These are phyloP conservation scores for Lathyrus sativus DNA, from an alignment of 306 rosid genomes.

Conservation along the genomic window DNA sequence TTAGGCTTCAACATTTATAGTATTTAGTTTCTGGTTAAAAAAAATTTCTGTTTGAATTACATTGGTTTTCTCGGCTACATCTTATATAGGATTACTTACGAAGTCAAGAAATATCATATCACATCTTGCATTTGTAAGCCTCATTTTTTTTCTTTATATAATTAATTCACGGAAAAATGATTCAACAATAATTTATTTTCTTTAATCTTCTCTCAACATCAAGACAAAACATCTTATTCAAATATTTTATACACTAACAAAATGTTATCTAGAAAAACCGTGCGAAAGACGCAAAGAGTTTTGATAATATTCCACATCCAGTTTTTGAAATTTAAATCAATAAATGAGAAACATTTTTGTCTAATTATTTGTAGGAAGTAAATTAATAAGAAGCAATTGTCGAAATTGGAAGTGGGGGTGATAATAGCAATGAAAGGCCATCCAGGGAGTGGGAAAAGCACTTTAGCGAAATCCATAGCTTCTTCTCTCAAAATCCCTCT, in stretches of 20 bases:
- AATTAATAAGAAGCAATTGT: neutral
- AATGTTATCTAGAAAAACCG: neutral
- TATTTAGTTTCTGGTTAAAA: too few relatives aligned
- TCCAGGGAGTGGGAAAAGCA: slow-evolving; percentile 65
- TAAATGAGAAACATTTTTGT: too few relatives aligned
- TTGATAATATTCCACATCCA: too few relatives aligned
- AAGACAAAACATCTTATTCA: slow-evolving; percentile 15
- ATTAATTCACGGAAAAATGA: neutral
- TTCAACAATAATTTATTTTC: neutral
- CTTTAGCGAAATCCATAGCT: slow-evolving; percentile 54
- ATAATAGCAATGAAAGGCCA: slow-evolving; percentile 78
- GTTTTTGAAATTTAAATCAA: too few relatives aligned
- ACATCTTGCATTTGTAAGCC: neutral
- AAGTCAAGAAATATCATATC: too few relatives aligned
- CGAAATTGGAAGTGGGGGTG: slow-evolving; percentile 12
- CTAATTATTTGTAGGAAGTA: neutral
- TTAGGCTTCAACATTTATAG: neutral
- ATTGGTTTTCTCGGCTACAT: too few relatives aligned
- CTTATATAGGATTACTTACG: too few relatives aligned
- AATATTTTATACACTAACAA: neutral
- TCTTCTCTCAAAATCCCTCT: slow-evolving; percentile 54
- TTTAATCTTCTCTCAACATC: neutral
- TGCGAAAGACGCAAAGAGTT: neutral
- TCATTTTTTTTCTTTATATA: neutral
- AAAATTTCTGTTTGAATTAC: too few relatives aligned